A percentile compares a stretch with the other conserved stretches of the same genome.
These are phyloP conservation scores for Artemisia princeps DNA, from an alignment of 140 eudicot species.

Conservation along the genomic window DNA sequence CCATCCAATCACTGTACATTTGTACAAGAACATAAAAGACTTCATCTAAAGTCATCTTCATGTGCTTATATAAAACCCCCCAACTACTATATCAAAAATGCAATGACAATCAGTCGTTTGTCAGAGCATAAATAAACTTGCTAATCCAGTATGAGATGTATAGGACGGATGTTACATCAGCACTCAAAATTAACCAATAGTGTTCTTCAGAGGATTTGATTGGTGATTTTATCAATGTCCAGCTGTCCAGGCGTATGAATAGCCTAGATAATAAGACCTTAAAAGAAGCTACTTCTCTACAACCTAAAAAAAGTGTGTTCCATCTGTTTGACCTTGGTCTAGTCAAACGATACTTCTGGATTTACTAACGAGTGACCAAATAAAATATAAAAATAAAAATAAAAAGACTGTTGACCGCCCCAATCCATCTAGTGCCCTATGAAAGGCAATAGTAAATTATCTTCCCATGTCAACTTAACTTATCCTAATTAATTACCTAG, in stretches of 20 bases:
- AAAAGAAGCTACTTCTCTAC: constrained; percentile 20
- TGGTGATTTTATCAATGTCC: constrained; percentile 14
- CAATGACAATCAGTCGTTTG: constrained; percentile 21
- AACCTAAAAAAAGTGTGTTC: constrained; percentile 22
- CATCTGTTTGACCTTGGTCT: constrained; percentile 15
- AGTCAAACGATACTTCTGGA: constrained; percentile 17
- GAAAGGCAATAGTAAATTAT: constrained; percentile 18
- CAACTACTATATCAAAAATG: background rate
- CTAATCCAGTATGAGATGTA: constrained; percentile 16
- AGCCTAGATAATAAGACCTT: constrained; percentile 8
- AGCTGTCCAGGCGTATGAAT: constrained; percentile 16
- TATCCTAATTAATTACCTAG: background rate
- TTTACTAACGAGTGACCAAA: constrained; percentile 17
- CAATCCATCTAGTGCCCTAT: constrained; percentile 25
- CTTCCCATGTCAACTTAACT: constrained; percentile 13
- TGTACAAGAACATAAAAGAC: constrained; percentile 16
- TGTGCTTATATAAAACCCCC: constrained; percentile 20
- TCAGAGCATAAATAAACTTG: constrained; percentile 10
- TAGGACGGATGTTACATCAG: background rate
- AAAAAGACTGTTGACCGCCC: constrained; percentile 18
- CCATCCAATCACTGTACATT: constrained; percentile 15
- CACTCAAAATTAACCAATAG: constrained; percentile 1
- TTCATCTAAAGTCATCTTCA: constrained; percentile 12
- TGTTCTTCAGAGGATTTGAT: constrained; percentile 10
- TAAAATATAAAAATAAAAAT: constrained; percentile 14